Conservation (phyloP, 116 monocot species). For the Iris pallida region DNA sequence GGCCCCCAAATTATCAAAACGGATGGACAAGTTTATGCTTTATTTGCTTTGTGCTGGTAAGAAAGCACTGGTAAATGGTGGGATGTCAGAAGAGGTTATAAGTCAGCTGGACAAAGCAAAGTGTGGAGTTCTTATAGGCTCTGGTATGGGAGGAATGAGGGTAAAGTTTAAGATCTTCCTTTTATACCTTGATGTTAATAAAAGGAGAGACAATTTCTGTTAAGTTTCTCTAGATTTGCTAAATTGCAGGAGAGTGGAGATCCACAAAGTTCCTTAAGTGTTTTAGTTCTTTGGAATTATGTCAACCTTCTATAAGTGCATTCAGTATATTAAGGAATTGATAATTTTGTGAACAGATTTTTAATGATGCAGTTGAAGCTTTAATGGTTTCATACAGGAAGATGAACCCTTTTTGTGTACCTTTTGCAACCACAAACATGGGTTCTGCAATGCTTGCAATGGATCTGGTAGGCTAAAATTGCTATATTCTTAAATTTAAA, state of each 20-base stretch:
- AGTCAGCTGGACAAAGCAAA: constrained; percentile 56
- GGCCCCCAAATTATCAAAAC: constrained; percentile 63
- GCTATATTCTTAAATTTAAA: background rate
- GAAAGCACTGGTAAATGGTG: constrained; percentile 66
- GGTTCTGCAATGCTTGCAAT: constrained; percentile 63
- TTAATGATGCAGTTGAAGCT: constrained; percentile 47
- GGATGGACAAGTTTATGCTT: constrained; percentile 91
- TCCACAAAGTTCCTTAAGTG: background rate
- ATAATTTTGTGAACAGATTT: constrained; percentile 15
- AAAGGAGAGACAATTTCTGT: background rate
- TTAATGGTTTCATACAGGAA: constrained; percentile 41
- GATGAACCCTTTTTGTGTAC: constrained; percentile 58
- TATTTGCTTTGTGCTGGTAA: constrained; percentile 78
- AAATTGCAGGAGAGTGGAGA: background rate
- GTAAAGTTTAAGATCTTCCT: constrained; percentile 11
- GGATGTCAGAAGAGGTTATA: constrained; percentile 57
- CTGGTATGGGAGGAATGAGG: constrained; percentile 79
- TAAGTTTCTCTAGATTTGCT: background rate
- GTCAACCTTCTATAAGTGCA: background rate
- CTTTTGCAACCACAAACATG: constrained; percentile 52
- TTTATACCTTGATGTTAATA: background rate
- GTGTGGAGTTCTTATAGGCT: constrained; percentile 74
- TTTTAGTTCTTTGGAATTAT: background rate
- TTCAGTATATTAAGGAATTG: background rate
- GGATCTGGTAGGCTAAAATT: constrained; percentile 27